Percentiles rank a stretch among this genome's conserved stretches.
These are phyloP conservation scores for Funneliformis geosporum DNA, from an alignment of 192 early-diverging fungal species.

Conservation along the genomic window DNA sequence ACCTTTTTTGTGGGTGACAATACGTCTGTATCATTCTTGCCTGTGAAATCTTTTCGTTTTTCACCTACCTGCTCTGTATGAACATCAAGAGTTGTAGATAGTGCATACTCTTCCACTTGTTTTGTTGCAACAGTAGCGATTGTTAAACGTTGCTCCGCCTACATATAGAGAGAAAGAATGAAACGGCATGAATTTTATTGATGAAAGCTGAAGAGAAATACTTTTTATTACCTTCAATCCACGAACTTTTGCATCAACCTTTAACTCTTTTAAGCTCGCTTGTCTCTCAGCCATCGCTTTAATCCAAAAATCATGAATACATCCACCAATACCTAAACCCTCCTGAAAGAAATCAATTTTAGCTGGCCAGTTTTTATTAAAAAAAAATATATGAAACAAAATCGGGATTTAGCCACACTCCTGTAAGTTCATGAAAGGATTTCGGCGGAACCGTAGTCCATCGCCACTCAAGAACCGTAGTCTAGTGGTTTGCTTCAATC, in stretches of 20 bases:
- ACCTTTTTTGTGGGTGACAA: conserved; percentile 28
- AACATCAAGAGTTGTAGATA: too few species aligned
- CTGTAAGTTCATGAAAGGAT: too few species aligned
- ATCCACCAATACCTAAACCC: conserved; percentile 9
- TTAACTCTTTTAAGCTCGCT: conserved; percentile 16
- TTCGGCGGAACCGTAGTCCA: conserved; percentile 18
- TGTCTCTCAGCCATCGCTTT: conserved; percentile 10
- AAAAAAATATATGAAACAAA: conserved; percentile 13
- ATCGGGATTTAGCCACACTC: not conserved
- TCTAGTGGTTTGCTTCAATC: conserved; percentile 21
- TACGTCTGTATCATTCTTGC: conserved; percentile 24
- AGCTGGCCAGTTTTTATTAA: conserved; percentile 18
- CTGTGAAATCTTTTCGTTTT: conserved; percentile 30
- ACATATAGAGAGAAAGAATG: conserved; percentile 1
- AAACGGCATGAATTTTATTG: conserved; percentile 23
- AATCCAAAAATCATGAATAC: conserved; percentile 23
- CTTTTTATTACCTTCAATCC: conserved; percentile 17
- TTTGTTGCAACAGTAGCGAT: conserved; percentile 18
- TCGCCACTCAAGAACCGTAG: conserved; percentile 15
- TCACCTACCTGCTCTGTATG: conserved; percentile 29
- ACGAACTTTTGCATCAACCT: conserved; percentile 21
- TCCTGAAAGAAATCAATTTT: conserved; percentile 15
- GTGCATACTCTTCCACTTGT: too few species aligned
- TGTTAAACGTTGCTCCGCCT: conserved; percentile 10
- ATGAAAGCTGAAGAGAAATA: conserved; percentile 4